A percentile compares a stretch with the other conserved stretches of the same genome.
Evolutionary conservation across 495 filamentous ascomycete species (phyloP).

Genomic region (Penicillium arizonense): DNA sequence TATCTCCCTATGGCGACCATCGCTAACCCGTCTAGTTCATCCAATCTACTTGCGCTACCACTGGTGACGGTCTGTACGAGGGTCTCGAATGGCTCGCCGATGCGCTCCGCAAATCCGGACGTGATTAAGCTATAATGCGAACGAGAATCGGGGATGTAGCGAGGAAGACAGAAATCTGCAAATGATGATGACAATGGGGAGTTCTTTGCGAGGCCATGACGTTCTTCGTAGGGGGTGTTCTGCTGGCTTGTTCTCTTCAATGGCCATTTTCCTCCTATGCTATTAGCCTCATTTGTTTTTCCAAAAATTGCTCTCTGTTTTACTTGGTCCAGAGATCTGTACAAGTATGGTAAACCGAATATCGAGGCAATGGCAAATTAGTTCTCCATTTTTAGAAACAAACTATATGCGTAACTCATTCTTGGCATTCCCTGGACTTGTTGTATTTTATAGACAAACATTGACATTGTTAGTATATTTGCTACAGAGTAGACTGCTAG

Average conservation of each 20-base stretch:
- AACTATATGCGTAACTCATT: neutral
- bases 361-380: neutral
- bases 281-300: conserved; percentile 46
- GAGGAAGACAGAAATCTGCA: conserved; percentile 43
- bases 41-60: conserved; percentile 99
- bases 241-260: conserved; percentile 34
- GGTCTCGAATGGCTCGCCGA: conserved; percentile 99
- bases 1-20: neutral
- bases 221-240: conserved; percentile 19
- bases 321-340: conserved; percentile 6
- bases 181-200: conserved; percentile 40
- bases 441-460: too few species aligned
- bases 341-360: conserved; percentile 10
- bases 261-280: conserved; percentile 40
- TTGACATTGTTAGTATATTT: too few species aligned
- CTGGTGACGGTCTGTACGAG: conserved; percentile 99
- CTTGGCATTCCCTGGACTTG: neutral
- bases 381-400: too few species aligned
- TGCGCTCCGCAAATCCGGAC: conserved; percentile 88
- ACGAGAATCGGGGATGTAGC: conserved; percentile 25
- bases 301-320: conserved; percentile 31
- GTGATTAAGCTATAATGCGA: conserved; percentile 60
- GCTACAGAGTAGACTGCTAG: too few species aligned
- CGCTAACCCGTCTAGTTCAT: conserved; percentile 71
- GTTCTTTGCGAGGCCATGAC: conserved; percentile 32